Conservation (phyloP, 768 basidiomycete species). For the Panaeolus papilionaceus region DNA sequence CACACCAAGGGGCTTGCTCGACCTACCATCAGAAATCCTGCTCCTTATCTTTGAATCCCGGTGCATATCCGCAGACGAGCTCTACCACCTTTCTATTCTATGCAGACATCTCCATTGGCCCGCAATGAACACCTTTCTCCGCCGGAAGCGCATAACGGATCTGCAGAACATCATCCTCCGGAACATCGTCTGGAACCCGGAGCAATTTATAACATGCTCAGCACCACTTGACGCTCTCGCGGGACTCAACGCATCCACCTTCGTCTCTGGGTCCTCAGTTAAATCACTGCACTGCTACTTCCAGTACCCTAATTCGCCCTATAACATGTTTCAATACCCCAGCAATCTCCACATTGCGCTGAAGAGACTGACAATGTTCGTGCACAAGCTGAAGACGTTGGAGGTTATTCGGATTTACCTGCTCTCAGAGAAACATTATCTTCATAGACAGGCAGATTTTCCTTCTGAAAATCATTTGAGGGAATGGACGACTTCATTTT, state of each 20-base stretch:
- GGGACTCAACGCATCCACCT: slow-evolving; percentile 14
- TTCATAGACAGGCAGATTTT: slow-evolving; percentile 6
- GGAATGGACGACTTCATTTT: slow-evolving; percentile 2
- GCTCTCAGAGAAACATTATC: slow-evolving; percentile 7
- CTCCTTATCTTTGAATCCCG: slow-evolving; percentile 8
- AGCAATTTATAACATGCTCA: not conserved
- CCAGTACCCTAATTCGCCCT: slow-evolving; percentile 16
- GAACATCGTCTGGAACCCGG: slow-evolving; percentile 8
- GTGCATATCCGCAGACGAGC: slow-evolving; percentile 10
- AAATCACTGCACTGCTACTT: slow-evolving; percentile 12
- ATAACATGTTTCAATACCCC: slow-evolving; percentile 14
- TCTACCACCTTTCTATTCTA: not conserved
- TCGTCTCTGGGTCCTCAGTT: not conserved
- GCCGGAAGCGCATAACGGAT: slow-evolving; percentile 14
- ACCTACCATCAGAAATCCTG: slow-evolving; percentile 15
- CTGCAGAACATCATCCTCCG: slow-evolving; percentile 12
- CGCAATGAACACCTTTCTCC: slow-evolving; percentile 11
- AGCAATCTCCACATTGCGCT: slow-evolving; percentile 9
- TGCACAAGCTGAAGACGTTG: slow-evolving; percentile 6
- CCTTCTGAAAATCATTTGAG: not conserved
- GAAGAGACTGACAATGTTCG: not conserved
- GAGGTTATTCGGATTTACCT: not conserved
- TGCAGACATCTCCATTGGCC: slow-evolving; percentile 12
- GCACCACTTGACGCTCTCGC: slow-evolving; percentile 12
- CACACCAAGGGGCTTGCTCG: not conserved